Evolutionary conservation across 192 early-diverging fungal genomes (phyloP).

Genomic region (Coemansia sp.): DNA sequence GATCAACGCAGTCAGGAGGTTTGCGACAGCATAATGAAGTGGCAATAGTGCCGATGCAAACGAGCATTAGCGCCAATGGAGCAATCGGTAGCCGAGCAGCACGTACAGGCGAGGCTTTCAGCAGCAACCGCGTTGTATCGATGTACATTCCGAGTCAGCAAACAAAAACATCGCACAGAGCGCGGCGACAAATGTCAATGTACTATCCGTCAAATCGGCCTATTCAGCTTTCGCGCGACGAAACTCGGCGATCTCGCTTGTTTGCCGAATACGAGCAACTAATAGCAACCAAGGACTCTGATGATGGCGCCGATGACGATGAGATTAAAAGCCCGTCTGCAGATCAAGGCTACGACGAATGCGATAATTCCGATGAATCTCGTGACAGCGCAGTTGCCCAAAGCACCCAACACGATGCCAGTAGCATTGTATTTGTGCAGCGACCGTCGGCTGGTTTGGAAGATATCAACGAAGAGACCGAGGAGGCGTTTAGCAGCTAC

Average conservation of each 20-base stretch:
- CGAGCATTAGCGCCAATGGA: background rate
- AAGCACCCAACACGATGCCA: background rate
- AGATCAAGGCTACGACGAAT: background rate
- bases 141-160: conserved; percentile 28
- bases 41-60: background rate
- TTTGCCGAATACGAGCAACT: conserved; percentile 53
- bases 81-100: background rate
- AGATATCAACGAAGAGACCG: conserved; percentile 26
- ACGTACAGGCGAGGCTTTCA: background rate
- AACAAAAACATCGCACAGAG: conserved; percentile 4
- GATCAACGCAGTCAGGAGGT: background rate
- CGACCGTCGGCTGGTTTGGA: conserved; percentile 9
- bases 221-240: conserved; percentile 49
- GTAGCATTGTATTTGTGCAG: background rate
- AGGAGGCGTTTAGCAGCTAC: conserved; percentile 18
- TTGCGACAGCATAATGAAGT: background rate
- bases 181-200: conserved; percentile 37
- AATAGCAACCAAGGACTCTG: conserved; percentile 26
- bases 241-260: conserved; percentile 37
- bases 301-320: conserved; percentile 30
- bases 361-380: conserved; percentile 9
- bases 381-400: background rate
- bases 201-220: conserved; percentile 23
- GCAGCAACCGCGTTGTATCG: conserved; percentile 13
- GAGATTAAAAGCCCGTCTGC: background rate